Percentiles rank a stretch among this genome's conserved stretches.
Conservation (phyloP, 768 basidiomycete species). For the Russula sp. region DNA sequence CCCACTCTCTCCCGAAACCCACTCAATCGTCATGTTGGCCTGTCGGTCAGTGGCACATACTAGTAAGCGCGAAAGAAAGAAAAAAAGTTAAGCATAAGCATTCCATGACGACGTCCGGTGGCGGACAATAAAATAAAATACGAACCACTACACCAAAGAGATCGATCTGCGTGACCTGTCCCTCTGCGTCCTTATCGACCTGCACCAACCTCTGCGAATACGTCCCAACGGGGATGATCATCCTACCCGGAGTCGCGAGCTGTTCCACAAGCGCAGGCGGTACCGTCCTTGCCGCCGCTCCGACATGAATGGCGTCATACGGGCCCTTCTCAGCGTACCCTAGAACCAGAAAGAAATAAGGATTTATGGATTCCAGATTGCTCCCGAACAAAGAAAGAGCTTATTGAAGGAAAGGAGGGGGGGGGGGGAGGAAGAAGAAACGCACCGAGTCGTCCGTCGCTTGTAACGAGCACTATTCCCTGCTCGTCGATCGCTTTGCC, state of each 20-base stretch:
- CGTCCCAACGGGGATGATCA: constrained; percentile 90
- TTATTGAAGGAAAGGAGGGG: too few species aligned
- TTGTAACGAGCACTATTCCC: constrained; percentile 59
- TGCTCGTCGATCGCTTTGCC: constrained; percentile 51
- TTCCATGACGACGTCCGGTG: neutral
- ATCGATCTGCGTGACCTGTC: constrained; percentile 57
- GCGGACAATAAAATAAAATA: constrained; percentile 11
- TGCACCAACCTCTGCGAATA: constrained; percentile 60
- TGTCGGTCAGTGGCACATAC: constrained; percentile 73
- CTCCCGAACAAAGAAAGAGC: too few species aligned
- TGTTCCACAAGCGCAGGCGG: constrained; percentile 75
- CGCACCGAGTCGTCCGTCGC: constrained; percentile 78
- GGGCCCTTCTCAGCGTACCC: constrained; percentile 33
- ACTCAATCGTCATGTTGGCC: constrained; percentile 6
- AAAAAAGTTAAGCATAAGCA: neutral
- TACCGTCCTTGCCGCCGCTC: constrained; percentile 79
- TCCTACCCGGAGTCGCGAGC: constrained; percentile 68
- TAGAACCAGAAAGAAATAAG: neutral
- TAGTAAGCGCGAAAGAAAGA: constrained; percentile 31
- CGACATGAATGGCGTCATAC: constrained; percentile 80
- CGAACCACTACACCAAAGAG: constrained; percentile 83
- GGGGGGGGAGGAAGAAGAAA: constrained; percentile 16
- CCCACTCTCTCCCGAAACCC: neutral
- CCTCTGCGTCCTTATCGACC: constrained; percentile 73
- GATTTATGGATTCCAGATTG: too few species aligned